Evolutionary conservation across 345 rosid species (phyloP).

Genomic region (Orychophragmus violaceus): DNA sequence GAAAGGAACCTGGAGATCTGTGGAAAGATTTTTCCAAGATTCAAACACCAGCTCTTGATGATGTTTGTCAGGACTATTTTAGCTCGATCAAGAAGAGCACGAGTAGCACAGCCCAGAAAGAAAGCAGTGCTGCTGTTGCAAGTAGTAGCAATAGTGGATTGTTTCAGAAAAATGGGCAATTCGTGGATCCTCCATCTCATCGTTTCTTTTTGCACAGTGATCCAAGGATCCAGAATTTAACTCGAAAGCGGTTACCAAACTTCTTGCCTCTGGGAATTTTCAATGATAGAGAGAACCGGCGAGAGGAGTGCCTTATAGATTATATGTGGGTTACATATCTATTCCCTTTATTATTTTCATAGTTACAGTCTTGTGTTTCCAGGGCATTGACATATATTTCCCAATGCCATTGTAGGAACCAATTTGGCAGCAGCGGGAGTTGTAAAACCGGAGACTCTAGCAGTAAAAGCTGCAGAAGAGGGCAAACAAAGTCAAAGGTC

Average conservation of each 20-base stretch:
- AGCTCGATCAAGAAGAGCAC: conserved; percentile 39
- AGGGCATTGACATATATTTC: conserved; percentile 6
- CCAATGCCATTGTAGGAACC: conserved; percentile 49
- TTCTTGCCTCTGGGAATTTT: conserved; percentile 50
- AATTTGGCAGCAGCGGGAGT: conserved; percentile 54
- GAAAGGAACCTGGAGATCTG: conserved; percentile 42
- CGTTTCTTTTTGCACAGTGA: conserved; percentile 69
- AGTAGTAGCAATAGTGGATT: conserved; percentile 12
- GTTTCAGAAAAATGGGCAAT: conserved; percentile 25
- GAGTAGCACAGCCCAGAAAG: conserved; percentile 31
- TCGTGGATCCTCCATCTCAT: conserved; percentile 66
- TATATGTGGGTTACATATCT: conserved; percentile 45
- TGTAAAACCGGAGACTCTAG: conserved; percentile 35
- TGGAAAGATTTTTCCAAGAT: conserved; percentile 63
- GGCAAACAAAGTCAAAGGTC: conserved; percentile 35
- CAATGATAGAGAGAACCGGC: conserved; percentile 32
- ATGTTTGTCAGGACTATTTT: conserved; percentile 71
- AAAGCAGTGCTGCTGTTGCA: conserved; percentile 15
- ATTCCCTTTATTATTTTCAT: background rate
- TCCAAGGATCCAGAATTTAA: conserved; percentile 56
- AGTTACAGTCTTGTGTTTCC: background rate
- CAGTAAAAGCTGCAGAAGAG: conserved; percentile 37
- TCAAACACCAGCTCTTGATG: conserved; percentile 77
- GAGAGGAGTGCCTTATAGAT: conserved; percentile 43
- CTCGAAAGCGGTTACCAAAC: conserved; percentile 57